Evolutionary conservation across 1,139 yeast species (phyloP), one percentile per base, ranked within the genome.

Genomic region (Arxiozyma telluris): DNA sequence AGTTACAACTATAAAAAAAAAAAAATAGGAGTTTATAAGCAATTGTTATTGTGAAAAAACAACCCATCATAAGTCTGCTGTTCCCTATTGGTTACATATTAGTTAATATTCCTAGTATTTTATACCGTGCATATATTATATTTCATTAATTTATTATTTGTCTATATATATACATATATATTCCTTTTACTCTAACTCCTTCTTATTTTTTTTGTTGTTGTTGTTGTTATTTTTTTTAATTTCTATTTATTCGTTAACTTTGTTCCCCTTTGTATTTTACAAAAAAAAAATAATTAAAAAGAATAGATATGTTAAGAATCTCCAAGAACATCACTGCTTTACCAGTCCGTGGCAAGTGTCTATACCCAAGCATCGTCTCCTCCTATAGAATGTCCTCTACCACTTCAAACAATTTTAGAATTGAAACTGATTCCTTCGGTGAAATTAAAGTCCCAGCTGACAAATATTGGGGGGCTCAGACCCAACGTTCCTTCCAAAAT

Each of bases 381-480:
- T 4, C 39, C 18, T 44, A 44, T 20, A 38, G 49, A 46, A 46
- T 46, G 49, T 46, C 49, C 21, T 46, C 49, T 18, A 22, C 49
- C 15, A 11, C 30, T 21, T 38, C 49, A 11, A n/a, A 30, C 15
- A 21, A 23, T n/a, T 53, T 52, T 64, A 84, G 98, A 76, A 80
- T 80, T 57, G 98, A 93, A 73, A 80, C 90, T 56, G 98, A 93
- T 73, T 97, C 98, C 52, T 93, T 93, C 68, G 98, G 98, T 63
- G 96, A 88, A 68, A 86, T 93, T 66, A 87, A 87, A 68, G 98
- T 91, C 52, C 95, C 90, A 56, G 75, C 80, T 57, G 79, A 86
- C 67, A 84, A 82, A 70, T 91, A 91, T 77, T 91, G 96, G 88
- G 98, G 98, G 58, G 98, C 98, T 47, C 98, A 93, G 76, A 93